Conservation (phyloP, 2,329 filamentous ascomycete species). For the Verticillium nonalfalfae region DNA sequence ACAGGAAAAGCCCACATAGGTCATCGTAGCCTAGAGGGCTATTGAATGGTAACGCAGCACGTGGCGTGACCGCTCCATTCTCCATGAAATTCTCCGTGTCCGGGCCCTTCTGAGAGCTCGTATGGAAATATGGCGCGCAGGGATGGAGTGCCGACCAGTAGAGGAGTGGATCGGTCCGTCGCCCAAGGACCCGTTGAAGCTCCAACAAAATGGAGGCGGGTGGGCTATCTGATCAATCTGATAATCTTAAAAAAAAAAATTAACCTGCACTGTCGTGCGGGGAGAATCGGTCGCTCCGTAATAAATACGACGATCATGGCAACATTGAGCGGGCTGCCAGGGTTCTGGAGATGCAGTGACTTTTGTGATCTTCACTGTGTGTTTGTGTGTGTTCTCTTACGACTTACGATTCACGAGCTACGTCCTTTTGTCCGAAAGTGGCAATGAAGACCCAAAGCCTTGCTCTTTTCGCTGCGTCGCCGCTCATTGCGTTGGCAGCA, state of each 20-base stretch:
- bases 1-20: not conserved
- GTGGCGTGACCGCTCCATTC: not conserved
- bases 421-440: not conserved
- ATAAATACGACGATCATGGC: not conserved
- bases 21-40: not conserved
- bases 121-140: not conserved
- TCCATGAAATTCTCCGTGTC: not conserved
- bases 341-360: not conserved
- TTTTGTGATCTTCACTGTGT: not conserved
- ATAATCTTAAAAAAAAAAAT: not conserved
- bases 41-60: not conserved
- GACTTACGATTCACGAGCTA: not conserved
- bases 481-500: not conserved
- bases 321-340: not conserved
- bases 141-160: not conserved
- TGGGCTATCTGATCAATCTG: slow-evolving; percentile 1
- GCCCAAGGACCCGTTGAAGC: not conserved
- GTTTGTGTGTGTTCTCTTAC: no score
- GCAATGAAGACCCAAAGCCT: not conserved
- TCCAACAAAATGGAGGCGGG: not conserved
- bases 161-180: not conserved
- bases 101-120: not conserved
- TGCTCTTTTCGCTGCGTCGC: not conserved
- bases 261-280: not conserved
- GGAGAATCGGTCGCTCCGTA: not conserved